These are phyloP conservation scores for Akanthomyces dipterigenus DNA, from an alignment of 2,329 filamentous ascomycete genomes.

Conservation along the genomic window DNA sequence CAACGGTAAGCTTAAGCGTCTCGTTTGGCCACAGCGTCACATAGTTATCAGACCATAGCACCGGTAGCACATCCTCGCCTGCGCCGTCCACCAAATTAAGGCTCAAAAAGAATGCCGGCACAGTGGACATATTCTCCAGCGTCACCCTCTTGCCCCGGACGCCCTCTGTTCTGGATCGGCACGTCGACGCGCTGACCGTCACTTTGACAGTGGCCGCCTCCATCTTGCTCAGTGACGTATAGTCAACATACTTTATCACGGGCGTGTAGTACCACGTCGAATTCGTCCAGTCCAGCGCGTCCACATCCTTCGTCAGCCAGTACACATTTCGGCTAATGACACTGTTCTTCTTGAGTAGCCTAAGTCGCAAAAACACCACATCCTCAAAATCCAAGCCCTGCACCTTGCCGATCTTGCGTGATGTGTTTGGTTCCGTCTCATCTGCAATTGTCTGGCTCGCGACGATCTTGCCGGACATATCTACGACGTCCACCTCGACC, in stretches of 20 bases:
- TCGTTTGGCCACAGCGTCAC: slow-evolving; percentile 54
- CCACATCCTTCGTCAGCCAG: slow-evolving; percentile 43
- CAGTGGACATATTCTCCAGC: slow-evolving; percentile 43
- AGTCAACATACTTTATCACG: slow-evolving; percentile 16
- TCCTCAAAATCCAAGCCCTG: slow-evolving; percentile 27
- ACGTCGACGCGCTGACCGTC: slow-evolving; percentile 8
- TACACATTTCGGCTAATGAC: slow-evolving; percentile 52
- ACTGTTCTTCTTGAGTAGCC: slow-evolving; percentile 29
- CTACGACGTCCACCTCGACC: slow-evolving; percentile 44
- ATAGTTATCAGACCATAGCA: slow-evolving; percentile 57
- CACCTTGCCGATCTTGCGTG: slow-evolving; percentile 24
- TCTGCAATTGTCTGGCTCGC: slow-evolving; percentile 24
- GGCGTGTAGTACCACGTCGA: slow-evolving; percentile 56
- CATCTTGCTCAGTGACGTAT: slow-evolving; percentile 37
- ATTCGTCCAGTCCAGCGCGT: slow-evolving; percentile 47
- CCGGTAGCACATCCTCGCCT: slow-evolving; percentile 41
- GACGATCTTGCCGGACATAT: slow-evolving; percentile 37
- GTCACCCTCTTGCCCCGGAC: slow-evolving; percentile 22
- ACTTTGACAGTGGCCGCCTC: slow-evolving; percentile 30
- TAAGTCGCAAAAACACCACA: slow-evolving; percentile 44
- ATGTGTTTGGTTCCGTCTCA: slow-evolving; percentile 37
- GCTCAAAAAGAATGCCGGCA: slow-evolving; percentile 53
- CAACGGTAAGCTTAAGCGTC: slow-evolving; percentile 27
- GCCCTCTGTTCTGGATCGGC: slow-evolving; percentile 13
- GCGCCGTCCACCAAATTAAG: slow-evolving; percentile 40